Conservation (phyloP, 2,329 filamentous ascomycete species). For the Pseudogymnoascus sp. region DNA sequence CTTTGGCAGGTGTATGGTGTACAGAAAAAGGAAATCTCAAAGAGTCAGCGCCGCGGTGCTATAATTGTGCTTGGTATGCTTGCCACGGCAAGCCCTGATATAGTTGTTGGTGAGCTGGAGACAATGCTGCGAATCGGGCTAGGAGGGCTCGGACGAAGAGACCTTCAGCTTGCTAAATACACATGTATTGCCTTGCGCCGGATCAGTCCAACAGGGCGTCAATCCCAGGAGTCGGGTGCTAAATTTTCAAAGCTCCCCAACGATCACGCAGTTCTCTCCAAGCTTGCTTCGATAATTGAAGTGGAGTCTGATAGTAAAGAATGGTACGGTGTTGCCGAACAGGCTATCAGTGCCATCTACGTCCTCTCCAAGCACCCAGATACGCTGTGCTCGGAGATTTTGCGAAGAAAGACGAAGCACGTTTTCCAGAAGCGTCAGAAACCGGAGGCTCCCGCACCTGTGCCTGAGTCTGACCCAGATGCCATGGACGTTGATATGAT, state of each 20-base stretch:
- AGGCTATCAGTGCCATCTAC: constrained; percentile 93
- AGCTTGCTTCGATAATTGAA: constrained; percentile 77
- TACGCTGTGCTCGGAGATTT: constrained; percentile 81
- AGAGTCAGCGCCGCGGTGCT: constrained; percentile 78
- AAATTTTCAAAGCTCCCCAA: constrained; percentile 77
- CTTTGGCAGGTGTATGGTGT: constrained; percentile 97
- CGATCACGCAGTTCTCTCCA: constrained; percentile 78
- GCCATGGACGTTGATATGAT: constrained; percentile 21
- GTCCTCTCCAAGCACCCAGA: constrained; percentile 90
- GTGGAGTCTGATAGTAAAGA: constrained; percentile 85
- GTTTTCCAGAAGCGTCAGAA: constrained; percentile 51
- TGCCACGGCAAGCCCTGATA: constrained; percentile 82
- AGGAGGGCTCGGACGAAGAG: constrained; percentile 68
- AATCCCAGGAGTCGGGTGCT: constrained; percentile 62
- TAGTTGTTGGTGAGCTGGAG: constrained; percentile 91
- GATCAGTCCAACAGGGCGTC: constrained; percentile 78
- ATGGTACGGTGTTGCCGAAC: constrained; percentile 92
- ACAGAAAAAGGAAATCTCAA: constrained; percentile 87
- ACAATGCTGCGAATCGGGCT: constrained; percentile 87
- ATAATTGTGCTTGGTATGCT: constrained; percentile 98
- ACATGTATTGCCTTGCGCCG: constrained; percentile 88
- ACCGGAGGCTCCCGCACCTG: constrained; percentile 28
- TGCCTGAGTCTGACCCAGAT: constrained; percentile 16
- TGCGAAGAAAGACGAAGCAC: constrained; percentile 75
- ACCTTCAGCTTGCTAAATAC: constrained; percentile 85